Conservation (phyloP, 1,139 yeast species). For the Zygosaccharomyces sapae region DNA sequence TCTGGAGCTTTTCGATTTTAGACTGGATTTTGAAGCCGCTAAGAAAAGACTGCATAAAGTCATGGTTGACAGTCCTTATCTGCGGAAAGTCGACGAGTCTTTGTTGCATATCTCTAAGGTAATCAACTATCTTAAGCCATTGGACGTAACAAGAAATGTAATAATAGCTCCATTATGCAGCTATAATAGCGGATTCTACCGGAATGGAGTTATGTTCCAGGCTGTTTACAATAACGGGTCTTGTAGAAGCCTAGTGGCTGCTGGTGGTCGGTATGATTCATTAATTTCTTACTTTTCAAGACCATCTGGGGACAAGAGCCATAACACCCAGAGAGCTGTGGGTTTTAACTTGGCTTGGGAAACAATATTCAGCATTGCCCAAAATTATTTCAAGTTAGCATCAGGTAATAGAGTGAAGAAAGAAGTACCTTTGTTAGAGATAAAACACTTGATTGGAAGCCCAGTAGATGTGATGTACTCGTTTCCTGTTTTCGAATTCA, state of each 20-base stretch:
- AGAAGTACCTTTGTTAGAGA: slow-evolving; percentile 39
- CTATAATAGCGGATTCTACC: slow-evolving; percentile 73
- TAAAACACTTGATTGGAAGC: slow-evolving; percentile 41
- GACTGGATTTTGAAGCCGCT: slow-evolving; percentile 61
- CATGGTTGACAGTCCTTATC: slow-evolving; percentile 70
- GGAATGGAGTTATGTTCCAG: slow-evolving; percentile 83
- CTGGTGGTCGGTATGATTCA: slow-evolving; percentile 89
- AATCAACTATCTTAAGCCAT: slow-evolving; percentile 47
- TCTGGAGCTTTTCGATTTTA: slow-evolving; percentile 72
- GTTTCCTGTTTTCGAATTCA: slow-evolving; percentile 56
- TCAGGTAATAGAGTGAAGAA: slow-evolving; percentile 36
- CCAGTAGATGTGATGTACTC: slow-evolving; percentile 72
- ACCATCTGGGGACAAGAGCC: slow-evolving; percentile 40
- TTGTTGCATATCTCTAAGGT: slow-evolving; percentile 58
- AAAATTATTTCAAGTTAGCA: slow-evolving; percentile 41
- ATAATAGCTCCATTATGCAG: slow-evolving; percentile 71
- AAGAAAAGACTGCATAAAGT: slow-evolving; percentile 57
- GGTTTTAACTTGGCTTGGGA: slow-evolving; percentile 80
- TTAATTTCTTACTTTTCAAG: slow-evolving; percentile 62
- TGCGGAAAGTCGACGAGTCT: slow-evolving; percentile 58
- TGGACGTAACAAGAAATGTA: slow-evolving; percentile 54
- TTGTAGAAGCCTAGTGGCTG: slow-evolving; percentile 53
- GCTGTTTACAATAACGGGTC: slow-evolving; percentile 58
- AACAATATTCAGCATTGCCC: slow-evolving; percentile 48
- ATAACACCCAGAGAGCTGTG: slow-evolving; percentile 59